Evolutionary conservation across 148 eudicot species (phyloP), one percentile per base, ranked within the genome.

Genomic region (Salicornia ramosissima): DNA sequence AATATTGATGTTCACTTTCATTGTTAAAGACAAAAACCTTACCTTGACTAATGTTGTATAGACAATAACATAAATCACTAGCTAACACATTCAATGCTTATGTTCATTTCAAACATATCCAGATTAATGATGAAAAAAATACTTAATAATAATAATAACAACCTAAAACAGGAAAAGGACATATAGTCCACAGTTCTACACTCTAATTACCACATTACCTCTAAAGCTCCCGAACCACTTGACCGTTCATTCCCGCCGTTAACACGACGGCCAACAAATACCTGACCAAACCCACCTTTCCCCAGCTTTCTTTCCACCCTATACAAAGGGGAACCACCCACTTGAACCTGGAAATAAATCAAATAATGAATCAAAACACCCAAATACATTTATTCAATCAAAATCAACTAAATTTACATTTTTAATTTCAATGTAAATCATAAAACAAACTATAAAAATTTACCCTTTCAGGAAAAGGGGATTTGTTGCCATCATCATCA

Each of bases 201-300:
- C n/a, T 42, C 11, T 9, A 42, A 57, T 21, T 22, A 24, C 50
- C 10, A 57, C 42, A 42, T 73, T 78, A 90, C 96, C 96, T 90
- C 96, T 45, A 74, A 53, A 50, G 96, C 96, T 22, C 84, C 91
- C 8, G 89, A 75, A 71, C 93, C 96, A 0, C 80, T 58, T 33
- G 77, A 51, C 25, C 88, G 83, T 9, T 86, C 96, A 81, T 53
- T 86, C 47, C 96, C 90, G 60, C 96, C 90, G 3, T 73, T 80
- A 65, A 85, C 76, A 71, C 93, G 93, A 10, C 93, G 93, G 8
- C 96, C 96, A 31, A 90, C 87, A 79, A 90, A 90, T 50, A 90
- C 96, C 83, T 90, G 96, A 59, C 96, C 96, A 73, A 90, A 90
- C 53, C 96, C 96, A 77, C 96, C 96, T 82, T 90, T 90, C 42